Evolutionary conservation across 2,329 filamentous ascomycete species (phyloP).

Genomic region (Trichophyton rubrum): DNA sequence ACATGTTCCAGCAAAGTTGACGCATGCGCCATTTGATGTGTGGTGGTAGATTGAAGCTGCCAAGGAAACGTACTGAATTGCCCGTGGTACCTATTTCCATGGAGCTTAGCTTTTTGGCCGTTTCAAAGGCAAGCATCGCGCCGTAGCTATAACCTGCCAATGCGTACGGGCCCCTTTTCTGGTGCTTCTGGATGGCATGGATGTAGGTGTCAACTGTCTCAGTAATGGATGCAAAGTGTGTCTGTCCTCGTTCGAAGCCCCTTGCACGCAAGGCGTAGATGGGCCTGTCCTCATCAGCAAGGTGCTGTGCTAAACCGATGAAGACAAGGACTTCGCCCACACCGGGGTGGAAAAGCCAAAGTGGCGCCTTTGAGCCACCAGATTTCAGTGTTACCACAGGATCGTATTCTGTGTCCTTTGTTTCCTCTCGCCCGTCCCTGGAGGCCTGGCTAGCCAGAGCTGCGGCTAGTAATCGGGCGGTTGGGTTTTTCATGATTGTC

Average conservation of each 20-base stretch:
- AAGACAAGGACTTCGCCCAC: constrained; percentile 31
- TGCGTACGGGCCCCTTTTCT: constrained; percentile 41
- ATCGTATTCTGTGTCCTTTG: constrained; percentile 21
- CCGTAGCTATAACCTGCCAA: constrained; percentile 43
- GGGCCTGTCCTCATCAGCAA: constrained; percentile 28
- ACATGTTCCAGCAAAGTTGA: constrained; percentile 28
- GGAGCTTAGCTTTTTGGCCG: constrained; percentile 33
- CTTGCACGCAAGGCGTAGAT: constrained; percentile 37
- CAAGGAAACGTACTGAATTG: constrained; percentile 34
- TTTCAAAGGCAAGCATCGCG: constrained; percentile 40
- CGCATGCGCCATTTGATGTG: constrained; percentile 36
- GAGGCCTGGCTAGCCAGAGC: constrained; percentile 16
- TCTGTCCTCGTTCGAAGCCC: constrained; percentile 32
- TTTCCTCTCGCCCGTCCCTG: background rate
- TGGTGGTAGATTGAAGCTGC: constrained; percentile 38
- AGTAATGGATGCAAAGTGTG: constrained; percentile 25
- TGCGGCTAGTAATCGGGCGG: background rate
- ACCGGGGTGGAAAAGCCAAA: constrained; percentile 30
- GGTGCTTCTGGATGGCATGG: constrained; percentile 28
- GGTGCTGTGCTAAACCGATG: constrained; percentile 20
- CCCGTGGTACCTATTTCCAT: constrained; percentile 2
- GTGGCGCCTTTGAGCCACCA: constrained; percentile 18
- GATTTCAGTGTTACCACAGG: constrained; percentile 22
- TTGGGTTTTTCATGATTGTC: background rate
- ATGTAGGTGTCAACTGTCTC: constrained; percentile 34